Evolutionary conservation across 352 stramenopile genomes (phyloP).

Genomic region (Globisporangium spiculum): DNA sequence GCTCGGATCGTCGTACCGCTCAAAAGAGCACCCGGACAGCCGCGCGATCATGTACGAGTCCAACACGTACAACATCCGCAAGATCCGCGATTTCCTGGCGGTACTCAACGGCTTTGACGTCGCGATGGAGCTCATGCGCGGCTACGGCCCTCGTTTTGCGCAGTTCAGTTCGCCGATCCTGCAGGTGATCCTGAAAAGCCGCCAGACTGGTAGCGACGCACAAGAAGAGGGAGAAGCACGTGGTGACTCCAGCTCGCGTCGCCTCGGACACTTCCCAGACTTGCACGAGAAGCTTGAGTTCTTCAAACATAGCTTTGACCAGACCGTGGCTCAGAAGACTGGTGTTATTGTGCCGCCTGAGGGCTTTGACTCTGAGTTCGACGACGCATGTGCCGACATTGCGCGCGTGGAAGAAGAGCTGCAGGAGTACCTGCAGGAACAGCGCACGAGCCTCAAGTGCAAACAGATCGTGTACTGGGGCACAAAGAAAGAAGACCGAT

Average conservation of each 20-base stretch:
- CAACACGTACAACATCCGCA: conserved; percentile 96
- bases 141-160: conserved; percentile 74
- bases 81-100: conserved; percentile 93
- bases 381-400: conserved; percentile 90
- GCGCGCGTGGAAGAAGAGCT: conserved; percentile 86
- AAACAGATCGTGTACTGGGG: conserved; percentile 93
- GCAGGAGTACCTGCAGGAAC: conserved; percentile 86
- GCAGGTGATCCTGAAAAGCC: conserved; percentile 48
- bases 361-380: conserved; percentile 95
- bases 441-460: conserved; percentile 71
- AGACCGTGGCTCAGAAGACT: conserved; percentile 85
- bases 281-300: conserved; percentile 92
- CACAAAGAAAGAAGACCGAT: conserved; percentile 93
- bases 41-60: conserved; percentile 98
- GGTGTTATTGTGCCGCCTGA: conserved; percentile 92
- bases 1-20: conserved; percentile 87
- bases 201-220: neutral
- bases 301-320: conserved; percentile 97
- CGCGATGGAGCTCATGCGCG: conserved; percentile 76
- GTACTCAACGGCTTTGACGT: conserved; percentile 89
- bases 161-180: conserved; percentile 59
- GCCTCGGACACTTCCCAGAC: conserved; percentile 82
- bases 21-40: conserved; percentile 91
- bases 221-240: neutral
- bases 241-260: neutral